Percentiles rank a stretch among this genome's conserved stretches.
Conservation (phyloP, 768 basidiomycete species). For the Lactarius evosmus region DNA sequence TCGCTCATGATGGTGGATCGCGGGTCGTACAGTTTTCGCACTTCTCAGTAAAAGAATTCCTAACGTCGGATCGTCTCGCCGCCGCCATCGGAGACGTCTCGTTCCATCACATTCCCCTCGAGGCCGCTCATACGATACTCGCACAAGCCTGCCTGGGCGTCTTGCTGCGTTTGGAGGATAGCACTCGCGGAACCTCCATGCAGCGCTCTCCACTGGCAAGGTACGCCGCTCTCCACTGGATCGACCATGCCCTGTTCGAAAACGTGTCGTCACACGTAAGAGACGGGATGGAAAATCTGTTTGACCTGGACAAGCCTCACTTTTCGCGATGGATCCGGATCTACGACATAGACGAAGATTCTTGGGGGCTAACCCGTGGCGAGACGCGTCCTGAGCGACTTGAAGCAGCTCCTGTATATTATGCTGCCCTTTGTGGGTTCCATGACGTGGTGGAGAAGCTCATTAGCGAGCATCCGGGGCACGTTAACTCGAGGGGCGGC, state of each 20-base stretch:
- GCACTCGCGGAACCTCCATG: neutral
- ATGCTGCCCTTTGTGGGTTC: neutral
- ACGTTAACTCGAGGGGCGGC: no score
- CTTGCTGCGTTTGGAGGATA: neutral
- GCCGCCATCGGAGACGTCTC: neutral
- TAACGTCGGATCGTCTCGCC: neutral
- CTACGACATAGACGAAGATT: neutral
- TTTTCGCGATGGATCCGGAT: neutral
- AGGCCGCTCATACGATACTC: neutral
- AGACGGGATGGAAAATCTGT: neutral
- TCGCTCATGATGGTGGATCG: neutral
- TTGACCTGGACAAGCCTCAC: neutral
- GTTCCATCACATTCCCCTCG: neutral
- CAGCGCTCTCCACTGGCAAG: neutral
- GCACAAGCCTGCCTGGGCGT: neutral
- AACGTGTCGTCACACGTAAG: neutral
- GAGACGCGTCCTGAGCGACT: no score
- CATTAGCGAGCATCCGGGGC: no score
- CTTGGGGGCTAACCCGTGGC: no score
- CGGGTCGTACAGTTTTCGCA: slow-evolving; percentile 1
- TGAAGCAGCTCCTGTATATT: neutral
- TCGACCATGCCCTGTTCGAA: neutral
- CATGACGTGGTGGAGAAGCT: no score
- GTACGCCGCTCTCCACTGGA: no score
- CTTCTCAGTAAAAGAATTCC: neutral